Evolutionary conservation across 768 basidiomycete species (phyloP), one percentile per base, ranked within the genome.

Genomic region (Strobilomyces echinocephalus): DNA sequence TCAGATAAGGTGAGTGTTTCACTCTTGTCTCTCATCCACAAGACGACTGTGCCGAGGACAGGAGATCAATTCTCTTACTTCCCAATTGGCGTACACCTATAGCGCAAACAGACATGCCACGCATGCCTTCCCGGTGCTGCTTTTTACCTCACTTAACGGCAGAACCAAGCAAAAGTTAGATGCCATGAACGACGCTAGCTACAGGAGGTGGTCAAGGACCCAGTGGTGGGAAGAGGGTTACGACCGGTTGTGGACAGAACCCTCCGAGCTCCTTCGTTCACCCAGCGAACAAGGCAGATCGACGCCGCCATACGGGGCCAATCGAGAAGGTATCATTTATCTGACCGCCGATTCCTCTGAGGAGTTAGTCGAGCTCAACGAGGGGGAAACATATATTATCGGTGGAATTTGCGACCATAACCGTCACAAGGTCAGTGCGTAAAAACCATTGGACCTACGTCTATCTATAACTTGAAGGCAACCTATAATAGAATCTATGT

Each of bases 401-500:
- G 95, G 95, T 43, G 95, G 95, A 6, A 87, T 99, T 60, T 87
- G 87, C 54, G 97, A 99, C 69, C 90, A 88, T 65, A 99, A 99
- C 72, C 88, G 95, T 40, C 91, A 95, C 76, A 97, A 95, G 82
- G 95, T 83, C 34, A 45, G 53, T 44, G 24, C 15, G 28, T 45
- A 31, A 21, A 30, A 33, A 21, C 45, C 15, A 56, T 39, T 36
- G 14, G 41, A 38, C 35, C 24, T 28, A 34, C 40, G 21, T 36
- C 24, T 28, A 38, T 41, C 26, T 55, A 57, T 59, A 48, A 65
- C 51, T 55, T 49, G 51, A 55, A 45, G 41, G 33, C 55, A 53
- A 46, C 42, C 53, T 24, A 24, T 24, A 24, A 38, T 66, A 98
- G 92, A 88, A 86, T 68, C 78, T 98, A 33, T 98, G 95, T 67